Percentiles rank a stretch among this genome's conserved stretches.
phyloP scores from a whole-genome alignment of 257 asterid genomes.

The Craterostigma plantagineum region DNA sequence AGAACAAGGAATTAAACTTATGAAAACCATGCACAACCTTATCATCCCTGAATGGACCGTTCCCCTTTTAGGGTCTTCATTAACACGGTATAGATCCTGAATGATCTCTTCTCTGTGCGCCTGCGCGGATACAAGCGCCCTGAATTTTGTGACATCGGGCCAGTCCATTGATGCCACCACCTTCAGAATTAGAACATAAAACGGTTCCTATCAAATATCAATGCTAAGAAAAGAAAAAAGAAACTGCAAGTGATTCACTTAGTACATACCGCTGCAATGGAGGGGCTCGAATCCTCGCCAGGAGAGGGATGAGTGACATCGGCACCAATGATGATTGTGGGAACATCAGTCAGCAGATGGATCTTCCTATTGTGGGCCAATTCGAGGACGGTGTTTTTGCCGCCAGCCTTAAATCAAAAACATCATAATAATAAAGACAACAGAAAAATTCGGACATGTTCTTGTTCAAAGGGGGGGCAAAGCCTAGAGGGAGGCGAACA shows the following conservation, averaged over 20 bases:
- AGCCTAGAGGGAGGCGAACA: too few relatives aligned
- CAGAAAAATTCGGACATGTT: background rate
- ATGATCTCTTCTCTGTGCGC: conserved; percentile 91
- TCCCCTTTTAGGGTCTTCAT: conserved; percentile 77
- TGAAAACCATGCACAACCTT: conserved; percentile 21
- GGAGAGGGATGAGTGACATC: conserved; percentile 95
- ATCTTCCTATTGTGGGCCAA: conserved; percentile 56
- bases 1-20: background rate
- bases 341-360: conserved; percentile 40
- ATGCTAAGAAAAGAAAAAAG: conserved; percentile 7
- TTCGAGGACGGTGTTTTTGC: conserved; percentile 59
- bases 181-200: conserved; percentile 17
- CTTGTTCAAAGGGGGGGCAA: background rate
- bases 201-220: conserved; percentile 8
- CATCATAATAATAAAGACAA: background rate
- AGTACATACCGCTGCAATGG: conserved; percentile 78
- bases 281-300: conserved; percentile 91
- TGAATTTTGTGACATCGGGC: conserved; percentile 96
- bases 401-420: conserved; percentile 60
- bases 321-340: conserved; percentile 92
- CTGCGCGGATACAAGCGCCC: conserved; percentile 92
- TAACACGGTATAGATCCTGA: conserved; percentile 81
- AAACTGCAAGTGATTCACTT: background rate
- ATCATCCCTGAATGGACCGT: conserved; percentile 95
- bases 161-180: conserved; percentile 98